These are phyloP conservation scores for Pythium rishiriense DNA, from an alignment of 352 stramenopile genomes.

Conservation along the genomic window DNA sequence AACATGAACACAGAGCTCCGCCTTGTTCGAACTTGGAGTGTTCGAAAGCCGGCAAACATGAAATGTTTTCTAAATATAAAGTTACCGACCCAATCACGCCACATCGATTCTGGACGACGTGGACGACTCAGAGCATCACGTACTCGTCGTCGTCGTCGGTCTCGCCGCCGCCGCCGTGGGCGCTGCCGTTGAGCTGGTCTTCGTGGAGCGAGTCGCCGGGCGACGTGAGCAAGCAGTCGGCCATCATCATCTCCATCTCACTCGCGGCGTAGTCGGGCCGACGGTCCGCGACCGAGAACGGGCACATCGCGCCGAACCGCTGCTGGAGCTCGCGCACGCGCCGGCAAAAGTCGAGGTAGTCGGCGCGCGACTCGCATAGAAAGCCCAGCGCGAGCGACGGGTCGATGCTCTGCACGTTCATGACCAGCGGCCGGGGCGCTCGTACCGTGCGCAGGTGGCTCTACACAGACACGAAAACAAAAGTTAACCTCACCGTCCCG, in stretches of 20 bases:
- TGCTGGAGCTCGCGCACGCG: constrained; percentile 48
- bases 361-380: constrained; percentile 77
- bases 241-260: constrained; percentile 46
- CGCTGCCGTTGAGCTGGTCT: constrained; percentile 34
- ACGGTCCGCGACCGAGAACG: constrained; percentile 60
- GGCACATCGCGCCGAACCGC: constrained; percentile 46
- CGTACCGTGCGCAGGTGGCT: constrained; percentile 63
- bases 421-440: constrained; percentile 59
- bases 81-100: background rate
- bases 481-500: background rate
- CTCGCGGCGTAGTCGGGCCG: constrained; percentile 53
- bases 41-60: no score
- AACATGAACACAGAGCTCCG: no score
- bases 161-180: constrained; percentile 17
- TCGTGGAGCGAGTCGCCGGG: constrained; percentile 58
- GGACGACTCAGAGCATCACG: constrained; percentile 53
- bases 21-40: background rate
- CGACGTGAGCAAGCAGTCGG: constrained; percentile 52
- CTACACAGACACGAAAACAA: constrained; percentile 30
- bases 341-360: constrained; percentile 72
- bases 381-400: constrained; percentile 94
- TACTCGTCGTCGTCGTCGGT: constrained; percentile 66
- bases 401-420: constrained; percentile 90
- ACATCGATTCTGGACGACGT: background rate
- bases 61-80: constrained; percentile 23